Evolutionary conservation across 192 early-diverging fungal species (phyloP).

Genomic region (Podila clonocystis): DNA sequence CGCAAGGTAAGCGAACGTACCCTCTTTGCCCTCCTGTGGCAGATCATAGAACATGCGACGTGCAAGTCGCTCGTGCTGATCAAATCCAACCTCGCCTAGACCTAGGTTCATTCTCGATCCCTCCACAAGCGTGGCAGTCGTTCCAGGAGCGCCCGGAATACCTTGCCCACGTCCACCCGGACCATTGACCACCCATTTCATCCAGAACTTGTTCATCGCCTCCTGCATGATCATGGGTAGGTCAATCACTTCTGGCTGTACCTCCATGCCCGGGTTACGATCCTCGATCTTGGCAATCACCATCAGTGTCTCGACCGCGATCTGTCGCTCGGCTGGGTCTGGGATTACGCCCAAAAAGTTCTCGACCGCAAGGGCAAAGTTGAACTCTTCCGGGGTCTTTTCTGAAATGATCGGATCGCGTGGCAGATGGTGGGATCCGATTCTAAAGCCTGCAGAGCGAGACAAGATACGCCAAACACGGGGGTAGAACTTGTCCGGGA

Average conservation of each 20-base stretch:
- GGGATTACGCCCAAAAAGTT: constrained; percentile 74
- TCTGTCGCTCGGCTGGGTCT: constrained; percentile 86
- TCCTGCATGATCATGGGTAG: constrained; percentile 69
- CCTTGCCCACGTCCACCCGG: constrained; percentile 37
- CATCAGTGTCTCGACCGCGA: constrained; percentile 76
- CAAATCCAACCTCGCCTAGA: constrained; percentile 60
- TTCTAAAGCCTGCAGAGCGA: constrained; percentile 65
- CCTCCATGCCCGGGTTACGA: constrained; percentile 66
- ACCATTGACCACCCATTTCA: constrained; percentile 67
- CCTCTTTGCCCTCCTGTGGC: constrained; percentile 69
- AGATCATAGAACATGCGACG: constrained; percentile 85
- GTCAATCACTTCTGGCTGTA: constrained; percentile 62
- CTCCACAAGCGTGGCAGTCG: not conserved
- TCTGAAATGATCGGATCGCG: constrained; percentile 84
- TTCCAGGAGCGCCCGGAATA: constrained; percentile 1
- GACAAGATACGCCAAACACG: constrained; percentile 79
- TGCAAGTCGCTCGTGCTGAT: constrained; percentile 70
- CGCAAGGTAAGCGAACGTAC: constrained; percentile 73
- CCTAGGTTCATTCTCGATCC: not conserved
- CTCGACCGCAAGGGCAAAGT: constrained; percentile 85
- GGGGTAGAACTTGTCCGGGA: constrained; percentile 81
- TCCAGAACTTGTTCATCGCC: constrained; percentile 77
- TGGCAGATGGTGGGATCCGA: constrained; percentile 69
- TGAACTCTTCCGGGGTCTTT: constrained; percentile 86
- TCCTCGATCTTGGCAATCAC: constrained; percentile 74